Evolutionary conservation across 495 filamentous ascomycete species (phyloP).

Genomic region (Xylaria castorea): DNA sequence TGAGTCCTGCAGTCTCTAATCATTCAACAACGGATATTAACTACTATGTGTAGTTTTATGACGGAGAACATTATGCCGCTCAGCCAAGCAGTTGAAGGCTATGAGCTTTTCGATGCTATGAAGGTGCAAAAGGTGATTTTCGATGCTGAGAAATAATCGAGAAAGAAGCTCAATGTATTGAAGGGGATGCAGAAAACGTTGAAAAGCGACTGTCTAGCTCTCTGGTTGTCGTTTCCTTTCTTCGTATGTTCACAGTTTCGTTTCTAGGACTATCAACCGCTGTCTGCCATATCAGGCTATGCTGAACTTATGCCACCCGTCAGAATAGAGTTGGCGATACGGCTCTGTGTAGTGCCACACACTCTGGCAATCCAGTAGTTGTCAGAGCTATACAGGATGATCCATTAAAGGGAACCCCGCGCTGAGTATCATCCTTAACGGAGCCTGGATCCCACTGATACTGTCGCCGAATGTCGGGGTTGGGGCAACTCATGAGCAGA

Average conservation of each 20-base stretch:
- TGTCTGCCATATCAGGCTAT: background rate
- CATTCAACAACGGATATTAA: constrained; percentile 1
- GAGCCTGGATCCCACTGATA: background rate
- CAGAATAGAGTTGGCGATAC: background rate
- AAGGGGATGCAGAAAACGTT: background rate
- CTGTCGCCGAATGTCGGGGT: background rate
- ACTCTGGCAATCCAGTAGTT: background rate
- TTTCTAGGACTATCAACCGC: background rate
- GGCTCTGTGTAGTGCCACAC: background rate
- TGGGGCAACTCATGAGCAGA: background rate
- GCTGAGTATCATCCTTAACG: background rate
- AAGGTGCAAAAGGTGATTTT: constrained; percentile 85
- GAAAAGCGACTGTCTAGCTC: background rate
- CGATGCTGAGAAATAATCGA: constrained; percentile 34
- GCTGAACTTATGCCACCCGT: background rate
- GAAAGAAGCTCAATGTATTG: background rate
- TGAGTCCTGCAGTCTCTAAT: constrained; percentile 50
- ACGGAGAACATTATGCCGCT: constrained; percentile 88
- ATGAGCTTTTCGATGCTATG: constrained; percentile 88
- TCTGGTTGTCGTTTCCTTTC: background rate
- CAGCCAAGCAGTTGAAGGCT: constrained; percentile 79
- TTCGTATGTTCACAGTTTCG: background rate
- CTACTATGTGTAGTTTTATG: constrained; percentile 72
- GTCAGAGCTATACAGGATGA: background rate
- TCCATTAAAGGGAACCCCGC: background rate